Evolutionary conservation across 306 rosid genomes (phyloP), one percentile per base, ranked within the genome.

Genomic region (Quercus engelmannii): DNA sequence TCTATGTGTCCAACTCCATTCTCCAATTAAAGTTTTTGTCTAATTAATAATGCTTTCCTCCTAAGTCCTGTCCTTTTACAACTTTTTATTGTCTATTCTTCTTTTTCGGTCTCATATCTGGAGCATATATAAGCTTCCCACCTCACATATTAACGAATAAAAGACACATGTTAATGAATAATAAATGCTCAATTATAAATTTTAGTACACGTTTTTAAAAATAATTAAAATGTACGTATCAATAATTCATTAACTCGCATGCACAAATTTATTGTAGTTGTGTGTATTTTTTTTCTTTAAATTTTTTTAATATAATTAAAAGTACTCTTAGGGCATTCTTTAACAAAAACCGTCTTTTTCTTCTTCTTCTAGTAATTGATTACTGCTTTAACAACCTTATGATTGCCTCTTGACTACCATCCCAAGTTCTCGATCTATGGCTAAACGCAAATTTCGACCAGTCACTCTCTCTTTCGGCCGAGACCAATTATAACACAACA

Each of bases 391-490:
- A 64, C 82, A 71, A 51, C 82, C 73, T 58, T 72, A 67, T 67
- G 61, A 72, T 69, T 58, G 76, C 43, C 49, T 56, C 81, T 76
- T 84, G 90, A 84, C 85, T 8, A 41, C 72, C 74, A 54, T 81
- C 77, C 64, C 63, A 68, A 49, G 15, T 76, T 15, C 69, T 28
- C 4, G 30, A 58, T 58, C 30, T 49, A 12, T 49, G 65, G 15
- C 31, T 25, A 59, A 59, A 59, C 18, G 65, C 65, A 59, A 10
- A 59, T 23, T 20, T 21, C 12, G 15, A 23, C 21, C 31, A 9
- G 5, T 58, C 65, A 13, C 5, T 59, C 11, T 59, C 65, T 59
- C 17, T 59, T 59, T 49, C 54, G 17, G 54, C 54, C 17, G 0
- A 13, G 54, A 49, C 54, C 54, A 49, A 49, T 49, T 49, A 49